Percentiles rank a stretch among this genome's conserved stretches.
These are phyloP conservation scores for Ramularia endophylla DNA, from an alignment of 2,329 filamentous ascomycete species.

Conservation along the genomic window DNA sequence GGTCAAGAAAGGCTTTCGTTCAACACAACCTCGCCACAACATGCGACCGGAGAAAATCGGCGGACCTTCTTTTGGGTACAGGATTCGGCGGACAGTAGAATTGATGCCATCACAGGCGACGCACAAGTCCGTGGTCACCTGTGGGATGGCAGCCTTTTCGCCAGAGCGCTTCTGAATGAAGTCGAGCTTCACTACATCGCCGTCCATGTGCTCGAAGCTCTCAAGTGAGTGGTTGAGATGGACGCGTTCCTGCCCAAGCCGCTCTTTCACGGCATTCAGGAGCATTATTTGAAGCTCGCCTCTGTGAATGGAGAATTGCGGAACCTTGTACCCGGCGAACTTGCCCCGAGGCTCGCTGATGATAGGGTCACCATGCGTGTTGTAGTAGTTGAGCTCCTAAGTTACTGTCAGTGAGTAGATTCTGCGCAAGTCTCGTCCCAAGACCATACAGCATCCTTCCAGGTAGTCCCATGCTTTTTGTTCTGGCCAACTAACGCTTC, in stretches of 20 bases:
- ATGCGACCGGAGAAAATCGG: conserved; percentile 43
- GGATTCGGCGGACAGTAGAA: conserved; percentile 35
- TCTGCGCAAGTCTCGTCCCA: neutral
- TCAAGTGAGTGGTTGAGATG: conserved; percentile 36
- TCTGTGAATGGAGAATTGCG: conserved; percentile 42
- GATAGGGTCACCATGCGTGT: conserved; percentile 39
- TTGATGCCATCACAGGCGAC: conserved; percentile 44
- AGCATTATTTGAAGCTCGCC: conserved; percentile 43
- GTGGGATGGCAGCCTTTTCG: conserved; percentile 25
- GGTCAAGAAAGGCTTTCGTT: conserved; percentile 37
- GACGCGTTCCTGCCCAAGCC: conserved; percentile 35
- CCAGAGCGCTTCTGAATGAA: conserved; percentile 13
- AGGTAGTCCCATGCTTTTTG: too few relatives aligned
- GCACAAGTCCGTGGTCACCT: conserved; percentile 32
- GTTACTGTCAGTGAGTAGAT: neutral
- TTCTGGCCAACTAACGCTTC: too few relatives aligned
- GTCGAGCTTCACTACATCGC: conserved; percentile 5
- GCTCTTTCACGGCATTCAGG: conserved; percentile 37
- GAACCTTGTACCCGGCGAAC: conserved; percentile 38
- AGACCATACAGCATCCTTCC: too few relatives aligned
- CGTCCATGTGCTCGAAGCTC: conserved; percentile 32
- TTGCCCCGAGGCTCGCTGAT: conserved; percentile 39
- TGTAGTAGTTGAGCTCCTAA: conserved; percentile 42
- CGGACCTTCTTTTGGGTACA: conserved; percentile 42
- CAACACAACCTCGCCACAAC: conserved; percentile 41